phyloP scores from a whole-genome alignment of 306 rosid species.

The Geum urbanum region DNA sequence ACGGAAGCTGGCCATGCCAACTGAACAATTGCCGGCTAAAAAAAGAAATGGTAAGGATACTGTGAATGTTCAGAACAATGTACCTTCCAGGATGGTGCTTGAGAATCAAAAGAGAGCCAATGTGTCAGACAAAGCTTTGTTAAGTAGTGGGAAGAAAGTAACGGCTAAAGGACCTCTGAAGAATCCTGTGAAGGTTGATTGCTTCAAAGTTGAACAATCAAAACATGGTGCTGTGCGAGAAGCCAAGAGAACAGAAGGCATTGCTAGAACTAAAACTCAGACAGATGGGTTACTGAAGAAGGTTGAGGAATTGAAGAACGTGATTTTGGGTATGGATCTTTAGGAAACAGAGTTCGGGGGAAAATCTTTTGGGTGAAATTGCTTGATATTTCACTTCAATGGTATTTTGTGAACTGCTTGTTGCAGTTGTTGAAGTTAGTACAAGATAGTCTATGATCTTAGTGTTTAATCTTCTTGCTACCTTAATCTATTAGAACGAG shows the following conservation, averaged over 20 bases:
- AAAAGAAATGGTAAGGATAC: neutral
- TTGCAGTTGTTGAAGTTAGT: neutral
- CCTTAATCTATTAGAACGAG: too few relatives aligned
- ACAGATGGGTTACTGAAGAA: conserved; percentile 5
- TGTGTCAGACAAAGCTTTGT: neutral
- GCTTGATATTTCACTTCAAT: neutral
- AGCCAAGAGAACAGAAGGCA: neutral
- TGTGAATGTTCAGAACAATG: neutral
- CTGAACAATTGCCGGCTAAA: neutral
- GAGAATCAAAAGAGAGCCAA: neutral
- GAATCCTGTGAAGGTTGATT: conserved; percentile 17
- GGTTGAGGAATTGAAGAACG: neutral
- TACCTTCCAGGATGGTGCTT: neutral
- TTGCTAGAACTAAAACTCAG: neutral
- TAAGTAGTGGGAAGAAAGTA: conserved; percentile 7
- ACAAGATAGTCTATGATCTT: too few relatives aligned
- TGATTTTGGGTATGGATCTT: neutral
- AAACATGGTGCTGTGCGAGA: neutral
- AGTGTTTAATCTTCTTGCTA: too few relatives aligned
- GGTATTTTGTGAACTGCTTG: neutral
- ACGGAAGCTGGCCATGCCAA: neutral
- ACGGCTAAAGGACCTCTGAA: conserved; percentile 6
- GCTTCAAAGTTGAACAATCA: neutral
- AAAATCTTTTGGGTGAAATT: neutral
- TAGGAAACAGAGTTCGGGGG: neutral